These are phyloP conservation scores for Populus davidiana DNA, from an alignment of 345 rosid species.

Conservation along the genomic window DNA sequence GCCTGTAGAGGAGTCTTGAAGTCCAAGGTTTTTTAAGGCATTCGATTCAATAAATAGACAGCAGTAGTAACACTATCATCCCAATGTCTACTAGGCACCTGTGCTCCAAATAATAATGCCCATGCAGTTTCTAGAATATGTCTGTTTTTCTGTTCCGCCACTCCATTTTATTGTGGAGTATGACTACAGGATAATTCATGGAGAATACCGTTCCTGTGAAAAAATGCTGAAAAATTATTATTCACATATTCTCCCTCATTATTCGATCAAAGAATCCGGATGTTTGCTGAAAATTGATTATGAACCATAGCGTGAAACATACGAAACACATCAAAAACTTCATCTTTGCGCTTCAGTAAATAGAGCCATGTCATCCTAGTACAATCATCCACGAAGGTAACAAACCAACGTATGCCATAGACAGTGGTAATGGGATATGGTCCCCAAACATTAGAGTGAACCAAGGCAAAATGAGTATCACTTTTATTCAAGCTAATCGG, in stretches of 20 bases:
- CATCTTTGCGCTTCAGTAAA: background rate
- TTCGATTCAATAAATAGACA: background rate
- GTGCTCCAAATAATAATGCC: background rate
- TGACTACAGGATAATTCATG: background rate
- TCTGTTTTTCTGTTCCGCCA: background rate
- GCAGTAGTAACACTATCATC: accelerated
- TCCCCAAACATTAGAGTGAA: background rate
- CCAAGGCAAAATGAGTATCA: background rate
- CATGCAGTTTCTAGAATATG: background rate
- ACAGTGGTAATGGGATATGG: background rate
- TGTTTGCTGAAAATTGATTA: background rate
- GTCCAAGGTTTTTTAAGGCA: background rate
- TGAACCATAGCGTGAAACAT: background rate
- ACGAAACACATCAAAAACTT: background rate
- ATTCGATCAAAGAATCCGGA: background rate
- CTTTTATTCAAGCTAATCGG: background rate
- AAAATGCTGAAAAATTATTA: background rate
- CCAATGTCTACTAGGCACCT: background rate
- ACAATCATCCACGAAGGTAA: background rate
- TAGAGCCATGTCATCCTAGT: background rate
- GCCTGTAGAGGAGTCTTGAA: background rate
- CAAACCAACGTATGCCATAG: background rate
- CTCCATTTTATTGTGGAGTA: background rate
- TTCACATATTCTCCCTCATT: background rate
- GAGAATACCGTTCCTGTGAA: background rate